Conservation (phyloP, 1,284 basidiomycete genomes). For the Ustilago sp. region DNA sequence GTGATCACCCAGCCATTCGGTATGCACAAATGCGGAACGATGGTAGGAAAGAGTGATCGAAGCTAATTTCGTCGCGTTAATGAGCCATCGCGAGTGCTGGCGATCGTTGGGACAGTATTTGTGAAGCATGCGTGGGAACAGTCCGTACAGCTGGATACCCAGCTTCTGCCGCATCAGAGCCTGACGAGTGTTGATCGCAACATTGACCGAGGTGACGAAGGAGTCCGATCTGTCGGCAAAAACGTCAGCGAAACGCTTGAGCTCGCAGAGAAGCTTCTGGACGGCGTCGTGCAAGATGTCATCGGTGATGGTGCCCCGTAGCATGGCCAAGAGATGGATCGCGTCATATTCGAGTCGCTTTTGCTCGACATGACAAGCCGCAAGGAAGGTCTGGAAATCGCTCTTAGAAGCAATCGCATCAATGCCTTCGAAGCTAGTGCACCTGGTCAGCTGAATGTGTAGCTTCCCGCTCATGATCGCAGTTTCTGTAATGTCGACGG, state of each 20-base stretch:
- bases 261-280: constrained; percentile 20
- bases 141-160: constrained; percentile 32
- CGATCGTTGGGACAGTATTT: constrained; percentile 20
- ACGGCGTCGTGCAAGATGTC: constrained; percentile 24
- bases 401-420: constrained; percentile 14
- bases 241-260: constrained; percentile 25
- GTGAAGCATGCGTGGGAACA: constrained; percentile 35
- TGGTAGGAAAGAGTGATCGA: constrained; percentile 21
- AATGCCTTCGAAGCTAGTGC: constrained; percentile 12
- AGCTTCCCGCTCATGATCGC: constrained; percentile 25
- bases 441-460: constrained; percentile 5
- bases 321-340: constrained; percentile 27
- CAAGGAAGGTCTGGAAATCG: constrained; percentile 9
- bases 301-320: constrained; percentile 9
- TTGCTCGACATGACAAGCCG: constrained; percentile 25
- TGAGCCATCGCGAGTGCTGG: constrained; percentile 24
- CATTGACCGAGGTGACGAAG: constrained; percentile 1
- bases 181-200: neutral
- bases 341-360: constrained; percentile 33
- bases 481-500: constrained; percentile 15
- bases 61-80: constrained; percentile 20
- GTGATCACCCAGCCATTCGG: constrained; percentile 36
- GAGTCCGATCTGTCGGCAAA: constrained; percentile 5
- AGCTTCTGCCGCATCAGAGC: constrained; percentile 32
- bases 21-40: constrained; percentile 19